Conservation (phyloP, 2,329 filamentous ascomycete genomes). For the Hypoxylon sp. region DNA sequence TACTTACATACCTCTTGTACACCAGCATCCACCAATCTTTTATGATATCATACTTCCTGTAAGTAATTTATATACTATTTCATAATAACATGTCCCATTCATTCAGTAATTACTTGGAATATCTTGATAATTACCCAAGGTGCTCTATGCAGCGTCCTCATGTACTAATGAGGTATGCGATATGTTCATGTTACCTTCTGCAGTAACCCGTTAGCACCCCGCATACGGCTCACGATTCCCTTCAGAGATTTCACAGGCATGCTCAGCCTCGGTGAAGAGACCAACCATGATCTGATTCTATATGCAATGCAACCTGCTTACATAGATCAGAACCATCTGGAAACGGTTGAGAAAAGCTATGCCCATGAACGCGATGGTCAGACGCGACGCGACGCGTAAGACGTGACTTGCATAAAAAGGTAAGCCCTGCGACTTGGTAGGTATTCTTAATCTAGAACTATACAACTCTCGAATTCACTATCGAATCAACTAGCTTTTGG, state of each 20-base stretch:
- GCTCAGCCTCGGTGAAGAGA: background rate
- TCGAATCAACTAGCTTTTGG: background rate
- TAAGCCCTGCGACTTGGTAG: constrained; percentile 6
- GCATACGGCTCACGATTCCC: background rate
- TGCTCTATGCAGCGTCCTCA: too few relatives aligned
- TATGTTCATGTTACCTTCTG: background rate
- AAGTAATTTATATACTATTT: too few relatives aligned
- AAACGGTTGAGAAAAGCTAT: constrained; percentile 5
- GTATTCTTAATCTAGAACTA: background rate
- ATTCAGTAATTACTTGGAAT: too few relatives aligned
- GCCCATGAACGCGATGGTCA: constrained; percentile 9
- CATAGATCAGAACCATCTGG: background rate
- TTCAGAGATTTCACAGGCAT: constrained; percentile 2
- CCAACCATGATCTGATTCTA: constrained; percentile 4
- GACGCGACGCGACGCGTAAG: constrained; percentile 16
- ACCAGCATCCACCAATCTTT: too few relatives aligned
- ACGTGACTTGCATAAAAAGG: background rate
- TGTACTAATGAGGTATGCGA: too few relatives aligned
- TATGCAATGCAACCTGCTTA: constrained; percentile 28
- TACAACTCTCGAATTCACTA: background rate
- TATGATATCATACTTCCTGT: too few relatives aligned
- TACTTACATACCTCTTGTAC: too few relatives aligned
- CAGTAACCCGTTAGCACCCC: background rate
- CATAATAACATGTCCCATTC: too few relatives aligned
- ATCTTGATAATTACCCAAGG: too few relatives aligned